Conservation (phyloP, 768 basidiomycete species). For the Hemileccinum impolitum region DNA sequence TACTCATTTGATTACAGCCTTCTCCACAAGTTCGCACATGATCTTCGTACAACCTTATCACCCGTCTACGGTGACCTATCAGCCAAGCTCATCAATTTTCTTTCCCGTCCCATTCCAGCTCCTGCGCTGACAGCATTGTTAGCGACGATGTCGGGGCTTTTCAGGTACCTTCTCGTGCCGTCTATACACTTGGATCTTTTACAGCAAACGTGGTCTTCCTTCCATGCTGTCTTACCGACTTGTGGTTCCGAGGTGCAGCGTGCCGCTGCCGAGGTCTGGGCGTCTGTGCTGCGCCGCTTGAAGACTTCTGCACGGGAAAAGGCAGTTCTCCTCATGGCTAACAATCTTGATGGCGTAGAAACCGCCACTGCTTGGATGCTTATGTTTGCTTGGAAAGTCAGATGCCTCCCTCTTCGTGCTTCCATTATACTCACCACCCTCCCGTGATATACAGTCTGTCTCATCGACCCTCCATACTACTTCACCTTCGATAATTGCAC, state of each 20-base stretch:
- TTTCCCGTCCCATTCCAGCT: constrained; percentile 58
- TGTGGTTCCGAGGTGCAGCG: constrained; percentile 72
- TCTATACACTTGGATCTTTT: constrained; percentile 50
- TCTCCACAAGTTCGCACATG: constrained; percentile 73
- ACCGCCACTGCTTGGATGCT: constrained; percentile 72
- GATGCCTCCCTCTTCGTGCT: not conserved
- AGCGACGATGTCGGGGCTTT: constrained; percentile 63
- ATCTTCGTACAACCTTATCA: constrained; percentile 72
- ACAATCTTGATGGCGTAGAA: constrained; percentile 48
- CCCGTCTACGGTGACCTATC: constrained; percentile 60
- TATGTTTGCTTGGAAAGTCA: constrained; percentile 76
- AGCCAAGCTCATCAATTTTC: constrained; percentile 49
- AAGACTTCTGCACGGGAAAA: constrained; percentile 56
- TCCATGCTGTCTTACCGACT: constrained; percentile 49
- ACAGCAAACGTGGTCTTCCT: constrained; percentile 55
- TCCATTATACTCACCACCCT: not conserved
- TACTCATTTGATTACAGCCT: constrained; percentile 44
- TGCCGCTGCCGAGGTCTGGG: constrained; percentile 87
- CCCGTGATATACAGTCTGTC: constrained; percentile 51
- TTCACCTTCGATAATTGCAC: constrained; percentile 56
- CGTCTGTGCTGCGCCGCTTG: constrained; percentile 66
- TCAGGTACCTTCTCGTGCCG: constrained; percentile 72
- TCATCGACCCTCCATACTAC: constrained; percentile 80
- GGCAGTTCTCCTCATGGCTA: constrained; percentile 54
- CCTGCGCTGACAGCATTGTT: constrained; percentile 60